These are phyloP conservation scores for Microdochium nivale DNA, from an alignment of 2,329 filamentous ascomycete species.

Conservation along the genomic window DNA sequence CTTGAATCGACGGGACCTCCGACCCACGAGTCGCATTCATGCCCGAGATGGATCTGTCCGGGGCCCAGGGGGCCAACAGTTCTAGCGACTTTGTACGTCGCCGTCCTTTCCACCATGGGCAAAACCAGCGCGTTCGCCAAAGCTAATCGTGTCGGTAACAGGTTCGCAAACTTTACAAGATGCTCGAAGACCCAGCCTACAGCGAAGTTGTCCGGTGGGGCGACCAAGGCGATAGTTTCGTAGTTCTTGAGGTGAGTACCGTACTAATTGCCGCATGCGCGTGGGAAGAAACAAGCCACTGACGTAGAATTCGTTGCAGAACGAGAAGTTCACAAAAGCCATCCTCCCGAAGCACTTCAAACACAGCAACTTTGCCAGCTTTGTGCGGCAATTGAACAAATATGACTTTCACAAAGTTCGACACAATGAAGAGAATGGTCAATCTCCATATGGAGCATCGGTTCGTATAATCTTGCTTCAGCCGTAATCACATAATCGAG, in stretches of 20 bases:
- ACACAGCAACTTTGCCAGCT: constrained; percentile 75
- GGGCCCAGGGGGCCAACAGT: constrained; percentile 54
- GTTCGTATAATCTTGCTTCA: constrained; percentile 36
- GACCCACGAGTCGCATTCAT: not conserved
- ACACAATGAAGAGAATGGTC: constrained; percentile 77
- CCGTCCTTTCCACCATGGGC: constrained; percentile 3
- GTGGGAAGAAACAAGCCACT: constrained; percentile 2
- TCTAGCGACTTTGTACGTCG: constrained; percentile 89
- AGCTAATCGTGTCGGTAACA: constrained; percentile 27
- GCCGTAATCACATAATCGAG: not conserved
- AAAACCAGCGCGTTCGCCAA: constrained; percentile 10
- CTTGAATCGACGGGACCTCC: not conserved
- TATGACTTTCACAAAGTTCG: constrained; percentile 86
- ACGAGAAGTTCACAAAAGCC: constrained; percentile 82
- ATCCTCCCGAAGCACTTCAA: constrained; percentile 81
- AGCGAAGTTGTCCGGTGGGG: constrained; percentile 92
- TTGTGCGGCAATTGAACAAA: constrained; percentile 70
- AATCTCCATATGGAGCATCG: constrained; percentile 73
- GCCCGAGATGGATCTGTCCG: constrained; percentile 26
- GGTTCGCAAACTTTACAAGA: constrained; percentile 98
- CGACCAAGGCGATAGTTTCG: constrained; percentile 89
- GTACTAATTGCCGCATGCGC: constrained; percentile 6
- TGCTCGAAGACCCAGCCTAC: constrained; percentile 93
- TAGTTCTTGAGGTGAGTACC: constrained; percentile 78
- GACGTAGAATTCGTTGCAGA: constrained; percentile 42